Evolutionary conservation across 2,329 filamentous ascomycete genomes (phyloP).

Genomic region (Aspergillus pseudoviridinutans): DNA sequence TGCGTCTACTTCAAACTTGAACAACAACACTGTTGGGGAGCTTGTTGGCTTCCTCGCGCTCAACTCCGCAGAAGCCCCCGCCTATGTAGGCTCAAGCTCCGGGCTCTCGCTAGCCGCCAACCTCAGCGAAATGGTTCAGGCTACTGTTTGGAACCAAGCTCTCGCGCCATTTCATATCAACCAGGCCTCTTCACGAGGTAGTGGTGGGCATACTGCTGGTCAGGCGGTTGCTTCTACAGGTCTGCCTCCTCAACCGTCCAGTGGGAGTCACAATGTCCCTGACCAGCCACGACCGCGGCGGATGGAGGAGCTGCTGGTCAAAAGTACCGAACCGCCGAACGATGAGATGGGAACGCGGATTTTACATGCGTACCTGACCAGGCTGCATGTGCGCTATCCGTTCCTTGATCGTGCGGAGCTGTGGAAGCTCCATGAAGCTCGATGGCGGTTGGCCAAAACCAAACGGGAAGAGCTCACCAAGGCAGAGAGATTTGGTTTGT

Average conservation of each 20-base stretch:
- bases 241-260: constrained; percentile 14
- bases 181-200: constrained; percentile 12
- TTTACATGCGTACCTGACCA: constrained; percentile 44
- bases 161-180: constrained; percentile 27
- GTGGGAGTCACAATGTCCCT: constrained; percentile 10
- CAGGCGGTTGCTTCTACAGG: not conserved
- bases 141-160: constrained; percentile 52
- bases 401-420: constrained; percentile 47
- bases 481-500: constrained; percentile 44
- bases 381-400: constrained; percentile 48
- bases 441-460: constrained; percentile 35
- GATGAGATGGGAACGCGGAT: constrained; percentile 45
- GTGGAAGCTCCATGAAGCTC: constrained; percentile 42
- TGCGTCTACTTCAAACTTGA: constrained; percentile 17
- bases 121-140: constrained; percentile 52
- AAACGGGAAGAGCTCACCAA: constrained; percentile 32
- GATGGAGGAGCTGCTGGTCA: constrained; percentile 41
- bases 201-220: constrained; percentile 8
- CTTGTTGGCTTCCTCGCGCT: constrained; percentile 50
- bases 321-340: constrained; percentile 44
- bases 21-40: constrained; percentile 39
- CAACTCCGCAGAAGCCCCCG: constrained; percentile 43
- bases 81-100: constrained; percentile 49
- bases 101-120: constrained; percentile 49
- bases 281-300: constrained; percentile 29